Evolutionary conservation across 129 eudicot genomes (phyloP).

Genomic region (Flaveria linearis): DNA sequence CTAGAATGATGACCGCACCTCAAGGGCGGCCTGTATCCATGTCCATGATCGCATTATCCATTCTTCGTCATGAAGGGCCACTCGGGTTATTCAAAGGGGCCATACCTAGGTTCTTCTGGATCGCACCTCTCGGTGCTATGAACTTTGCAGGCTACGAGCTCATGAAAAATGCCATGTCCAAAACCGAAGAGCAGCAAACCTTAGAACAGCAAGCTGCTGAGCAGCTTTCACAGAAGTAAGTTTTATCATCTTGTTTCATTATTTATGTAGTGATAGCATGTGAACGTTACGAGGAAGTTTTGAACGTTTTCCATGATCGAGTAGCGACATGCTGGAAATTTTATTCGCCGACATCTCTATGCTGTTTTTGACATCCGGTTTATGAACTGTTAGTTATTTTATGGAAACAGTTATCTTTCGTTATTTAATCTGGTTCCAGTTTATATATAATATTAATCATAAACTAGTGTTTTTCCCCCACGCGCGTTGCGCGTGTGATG

Average conservation of each 20-base stretch:
- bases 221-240: slow-evolving; percentile 46
- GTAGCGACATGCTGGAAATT: slow-evolving; percentile 30
- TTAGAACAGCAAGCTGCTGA: slow-evolving; percentile 44
- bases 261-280: slow-evolving; percentile 30
- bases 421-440: too few relatives aligned
- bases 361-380: slow-evolving; percentile 17
- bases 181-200: slow-evolving; percentile 49
- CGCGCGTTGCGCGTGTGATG: too few relatives aligned
- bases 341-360: slow-evolving; percentile 37
- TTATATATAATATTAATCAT: too few relatives aligned
- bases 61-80: slow-evolving; percentile 85
- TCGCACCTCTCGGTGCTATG: slow-evolving; percentile 97
- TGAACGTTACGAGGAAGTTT: slow-evolving; percentile 43
- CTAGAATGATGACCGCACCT: slow-evolving; percentile 94
- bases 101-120: slow-evolving; percentile 93
- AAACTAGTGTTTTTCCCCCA: too few relatives aligned
- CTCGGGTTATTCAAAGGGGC: slow-evolving; percentile 95
- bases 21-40: slow-evolving; percentile 69
- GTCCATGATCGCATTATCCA: slow-evolving; percentile 69
- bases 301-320: slow-evolving; percentile 38
- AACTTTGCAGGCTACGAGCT: slow-evolving; percentile 97
- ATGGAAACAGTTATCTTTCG: background rate
- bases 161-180: slow-evolving; percentile 77
- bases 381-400: slow-evolving; percentile 11
- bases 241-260: background rate